Conservation (phyloP, 495 filamentous ascomycete species). For the Penicillium flavigenum region DNA sequence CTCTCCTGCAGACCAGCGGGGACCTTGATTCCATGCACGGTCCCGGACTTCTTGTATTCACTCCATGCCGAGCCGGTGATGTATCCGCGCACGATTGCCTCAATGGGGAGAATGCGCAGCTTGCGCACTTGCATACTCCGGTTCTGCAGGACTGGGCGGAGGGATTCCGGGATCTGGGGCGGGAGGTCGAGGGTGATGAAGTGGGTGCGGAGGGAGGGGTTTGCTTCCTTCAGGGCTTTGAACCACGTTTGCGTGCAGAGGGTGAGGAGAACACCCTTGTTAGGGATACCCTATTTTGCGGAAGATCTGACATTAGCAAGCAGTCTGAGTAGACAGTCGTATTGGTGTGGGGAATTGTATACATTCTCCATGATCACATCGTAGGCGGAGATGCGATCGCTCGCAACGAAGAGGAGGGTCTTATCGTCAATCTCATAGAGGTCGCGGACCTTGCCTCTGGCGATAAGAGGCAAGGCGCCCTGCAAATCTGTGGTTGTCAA, state of each 20-base stretch:
- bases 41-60: slow-evolving; percentile 71
- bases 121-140: slow-evolving; percentile 83
- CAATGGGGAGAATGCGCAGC: slow-evolving; percentile 79
- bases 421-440: slow-evolving; percentile 72
- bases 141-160: slow-evolving; percentile 56
- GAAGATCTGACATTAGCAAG: not conserved
- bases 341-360: slow-evolving; percentile 16
- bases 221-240: slow-evolving; percentile 58
- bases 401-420: slow-evolving; percentile 83
- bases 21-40: slow-evolving; percentile 75
- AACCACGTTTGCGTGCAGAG: slow-evolving; percentile 87
- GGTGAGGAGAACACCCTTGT: slow-evolving; percentile 83
- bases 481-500: slow-evolving; percentile 54
- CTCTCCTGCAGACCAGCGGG: slow-evolving; percentile 68
- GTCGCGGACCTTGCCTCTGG: slow-evolving; percentile 78
- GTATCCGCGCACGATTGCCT: slow-evolving; percentile 90
- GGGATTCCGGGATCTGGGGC: slow-evolving; percentile 45
- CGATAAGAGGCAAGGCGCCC: slow-evolving; percentile 54
- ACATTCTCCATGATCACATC: slow-evolving; percentile 90
- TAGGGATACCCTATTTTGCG: slow-evolving; percentile 65
- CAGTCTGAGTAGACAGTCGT: not conserved
- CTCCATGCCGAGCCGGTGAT: slow-evolving; percentile 91
- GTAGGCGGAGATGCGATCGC: slow-evolving; percentile 91
- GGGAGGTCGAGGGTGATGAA: slow-evolving; percentile 71
- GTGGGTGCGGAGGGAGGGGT: slow-evolving; percentile 73